A percentile compares a stretch with the other conserved stretches of the same genome.
Conservation (phyloP, 2,329 filamentous ascomycete species). For the Ceratocystiopsis minuta region DNA sequence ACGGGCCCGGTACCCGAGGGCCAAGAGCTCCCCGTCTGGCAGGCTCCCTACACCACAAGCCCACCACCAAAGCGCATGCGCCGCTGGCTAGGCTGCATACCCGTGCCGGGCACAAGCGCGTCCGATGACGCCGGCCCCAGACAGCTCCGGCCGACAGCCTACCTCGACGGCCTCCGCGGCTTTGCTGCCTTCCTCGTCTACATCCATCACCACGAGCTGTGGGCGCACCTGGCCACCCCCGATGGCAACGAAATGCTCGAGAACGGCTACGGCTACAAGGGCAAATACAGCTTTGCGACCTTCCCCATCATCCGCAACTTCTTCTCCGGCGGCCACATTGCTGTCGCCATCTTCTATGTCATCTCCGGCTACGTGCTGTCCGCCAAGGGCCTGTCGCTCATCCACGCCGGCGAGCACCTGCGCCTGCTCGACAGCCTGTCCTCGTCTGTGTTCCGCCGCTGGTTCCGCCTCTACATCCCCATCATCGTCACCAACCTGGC, state of each 20-base stretch:
- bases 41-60: neutral
- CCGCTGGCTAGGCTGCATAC: neutral
- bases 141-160: constrained; percentile 32
- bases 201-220: constrained; percentile 40
- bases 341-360: constrained; percentile 35
- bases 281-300: constrained; percentile 28
- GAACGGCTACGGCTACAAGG: constrained; percentile 31
- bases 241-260: constrained; percentile 26
- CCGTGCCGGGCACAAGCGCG: neutral
- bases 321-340: constrained; percentile 43
- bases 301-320: constrained; percentile 41
- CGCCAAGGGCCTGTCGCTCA: constrained; percentile 27
- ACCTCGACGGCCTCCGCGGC: constrained; percentile 46
- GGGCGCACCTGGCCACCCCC: constrained; percentile 26
- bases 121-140: neutral
- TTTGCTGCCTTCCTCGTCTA: constrained; percentile 52
- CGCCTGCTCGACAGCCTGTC: constrained; percentile 25
- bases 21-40: constrained; percentile 3
- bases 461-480: constrained; percentile 30
- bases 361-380: constrained; percentile 35
- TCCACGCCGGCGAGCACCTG: constrained; percentile 23
- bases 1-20: neutral
- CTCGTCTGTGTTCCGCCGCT: constrained; percentile 30
- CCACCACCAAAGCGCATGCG: too few relatives aligned
- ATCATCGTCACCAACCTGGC: constrained; percentile 36